These are phyloP conservation scores for Pelargonium citronellum DNA, from an alignment of 441 rosid genomes.

Conservation along the genomic window DNA sequence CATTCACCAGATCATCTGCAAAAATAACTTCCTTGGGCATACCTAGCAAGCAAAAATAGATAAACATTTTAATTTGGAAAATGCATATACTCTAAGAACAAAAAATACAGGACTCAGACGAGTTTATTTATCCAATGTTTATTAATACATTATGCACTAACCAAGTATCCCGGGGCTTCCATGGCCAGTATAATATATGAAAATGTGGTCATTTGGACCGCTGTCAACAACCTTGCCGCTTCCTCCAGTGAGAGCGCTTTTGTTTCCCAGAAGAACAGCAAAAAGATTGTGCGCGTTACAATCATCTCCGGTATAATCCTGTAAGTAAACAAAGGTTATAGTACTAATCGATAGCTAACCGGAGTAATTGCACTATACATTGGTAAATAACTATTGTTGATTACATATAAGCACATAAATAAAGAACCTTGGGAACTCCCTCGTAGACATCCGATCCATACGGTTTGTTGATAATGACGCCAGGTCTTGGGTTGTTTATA, in stretches of 20 bases:
- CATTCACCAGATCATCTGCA: conserved; percentile 42
- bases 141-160: conserved; percentile 13
- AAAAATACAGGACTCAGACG: too few species aligned
- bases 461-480: conserved; percentile 53
- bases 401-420: too few species aligned
- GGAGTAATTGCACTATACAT: too few species aligned
- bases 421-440: conserved; percentile 56
- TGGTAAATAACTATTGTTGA: too few species aligned
- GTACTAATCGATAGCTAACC: background rate
- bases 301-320: conserved; percentile 52
- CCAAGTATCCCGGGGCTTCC: conserved; percentile 52
- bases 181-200: conserved; percentile 60
- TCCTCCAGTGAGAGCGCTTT: conserved; percentile 55
- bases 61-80: too few species aligned
- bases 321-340: background rate
- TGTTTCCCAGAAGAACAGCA: conserved; percentile 52
- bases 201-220: conserved; percentile 50
- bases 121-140: too few species aligned
- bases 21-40: conserved; percentile 34
- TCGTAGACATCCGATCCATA: conserved; percentile 51
- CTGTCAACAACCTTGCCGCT: conserved; percentile 58
- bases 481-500: conserved; percentile 50
- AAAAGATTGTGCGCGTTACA: conserved; percentile 42
- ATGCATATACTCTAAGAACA: too few species aligned
- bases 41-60: conserved; percentile 21